Base-by-base conservation (phyloP, 306 rosid species). In the Oemleria cerasiformis region DNA sequence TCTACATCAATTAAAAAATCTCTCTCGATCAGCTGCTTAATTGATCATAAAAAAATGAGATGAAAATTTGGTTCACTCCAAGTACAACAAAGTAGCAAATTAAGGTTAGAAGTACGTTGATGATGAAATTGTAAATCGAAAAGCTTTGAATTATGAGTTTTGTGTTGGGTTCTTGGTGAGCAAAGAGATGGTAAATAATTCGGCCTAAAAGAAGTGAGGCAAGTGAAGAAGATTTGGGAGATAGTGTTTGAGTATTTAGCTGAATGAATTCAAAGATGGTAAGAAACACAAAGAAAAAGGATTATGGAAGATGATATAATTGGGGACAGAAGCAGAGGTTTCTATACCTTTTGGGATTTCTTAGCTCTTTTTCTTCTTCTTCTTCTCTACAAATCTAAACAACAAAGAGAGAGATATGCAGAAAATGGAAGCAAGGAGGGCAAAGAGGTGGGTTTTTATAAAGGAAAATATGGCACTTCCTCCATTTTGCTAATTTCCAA, bases 371-470 rank as follows among this genome's bases (percentile, higher is more conserved):
- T 47, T 73, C 72, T 75, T 64, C 71, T 67, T 48, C 15, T 14
- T 47, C 36, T 48, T 48, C 53, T 48, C 12, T 73, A 73, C 59
- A 78, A 86, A 72, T 75, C 75, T 76, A 71, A 81, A 80, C 64
- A 51, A 74, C 36, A 30, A 30, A 30, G 36, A 30, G 36, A 73
- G 67, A 50, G 83, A 70, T 81, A 82, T 77, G 75, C 74, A 86
- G 78, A 80, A 87, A 86, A 85, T 78, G 84, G 88, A 82, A 84
- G 88, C 78, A 82, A 75, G 80, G 84, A 71, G 79, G 75, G 68
- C 50, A 40, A 67, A 75, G 91, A 75, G 75, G 79, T 58, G 77
- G 87, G 81, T 77, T 81, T 91, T 86, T 91, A 89, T 91, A 85
- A 84, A 84, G 87, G 74, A 66, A 74, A 82, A 81, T 83, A 70